Evolutionary conservation across 1,139 yeast genomes (phyloP).

Genomic region (Yamadazyma dushanensis): DNA sequence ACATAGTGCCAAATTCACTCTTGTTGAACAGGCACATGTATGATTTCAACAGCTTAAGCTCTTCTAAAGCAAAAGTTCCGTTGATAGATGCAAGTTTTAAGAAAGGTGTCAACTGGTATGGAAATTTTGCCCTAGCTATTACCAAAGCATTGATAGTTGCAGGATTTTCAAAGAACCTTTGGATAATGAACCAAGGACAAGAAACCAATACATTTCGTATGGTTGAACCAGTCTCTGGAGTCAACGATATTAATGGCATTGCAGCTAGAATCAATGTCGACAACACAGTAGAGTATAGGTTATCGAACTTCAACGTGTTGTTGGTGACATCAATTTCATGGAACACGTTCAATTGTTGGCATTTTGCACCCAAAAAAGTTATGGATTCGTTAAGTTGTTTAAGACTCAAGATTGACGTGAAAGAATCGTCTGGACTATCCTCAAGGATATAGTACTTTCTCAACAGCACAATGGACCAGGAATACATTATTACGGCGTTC

Average conservation of each 20-base stretch:
- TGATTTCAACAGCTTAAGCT: conserved; percentile 58
- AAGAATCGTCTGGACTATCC: conserved; percentile 24
- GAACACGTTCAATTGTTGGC: conserved; percentile 50
- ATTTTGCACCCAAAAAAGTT: conserved; percentile 40
- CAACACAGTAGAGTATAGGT: conserved; percentile 56
- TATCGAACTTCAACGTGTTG: conserved; percentile 48
- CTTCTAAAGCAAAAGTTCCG: conserved; percentile 65
- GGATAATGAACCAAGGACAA: conserved; percentile 58
- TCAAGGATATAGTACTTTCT: conserved; percentile 52
- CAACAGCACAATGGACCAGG: conserved; percentile 71
- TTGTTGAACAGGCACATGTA: conserved; percentile 51
- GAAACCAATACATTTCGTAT: conserved; percentile 51
- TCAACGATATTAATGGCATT: conserved; percentile 62
- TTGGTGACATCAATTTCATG: conserved; percentile 43
- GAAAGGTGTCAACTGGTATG: conserved; percentile 64
- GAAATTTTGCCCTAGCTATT: conserved; percentile 71
- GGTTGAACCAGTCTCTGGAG: conserved; percentile 52
- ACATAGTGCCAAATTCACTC: conserved; percentile 35
- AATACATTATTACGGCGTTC: conserved; percentile 57
- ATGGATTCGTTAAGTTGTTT: conserved; percentile 21
- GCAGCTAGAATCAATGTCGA: conserved; percentile 60
- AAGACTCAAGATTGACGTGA: conserved; percentile 15
- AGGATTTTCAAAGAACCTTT: conserved; percentile 56
- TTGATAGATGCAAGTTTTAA: conserved; percentile 62
- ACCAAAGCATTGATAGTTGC: conserved; percentile 56